phyloP scores from a whole-genome alignment of 805 yeast genomes.

The Scheffersomyces ergatensis region DNA sequence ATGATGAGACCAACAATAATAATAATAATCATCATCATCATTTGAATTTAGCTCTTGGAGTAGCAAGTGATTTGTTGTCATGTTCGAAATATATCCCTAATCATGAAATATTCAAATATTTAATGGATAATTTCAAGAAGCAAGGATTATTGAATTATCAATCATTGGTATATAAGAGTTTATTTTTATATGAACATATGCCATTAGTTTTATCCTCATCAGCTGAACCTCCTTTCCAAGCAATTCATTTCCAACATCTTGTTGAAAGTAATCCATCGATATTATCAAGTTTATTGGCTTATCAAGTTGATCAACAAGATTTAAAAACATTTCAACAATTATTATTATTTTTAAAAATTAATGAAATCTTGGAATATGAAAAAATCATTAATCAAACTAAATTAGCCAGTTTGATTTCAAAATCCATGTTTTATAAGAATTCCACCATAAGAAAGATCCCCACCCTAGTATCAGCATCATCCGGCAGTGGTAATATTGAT shows the following conservation, averaged over 20 bases:
- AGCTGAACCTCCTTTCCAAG: constrained; percentile 7
- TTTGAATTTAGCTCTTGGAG: constrained; percentile 8
- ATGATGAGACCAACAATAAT: constrained; percentile 1
- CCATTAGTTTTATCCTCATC: constrained; percentile 19
- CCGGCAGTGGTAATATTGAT: background rate
- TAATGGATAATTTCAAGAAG: constrained; percentile 23
- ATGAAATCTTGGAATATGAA: constrained; percentile 21
- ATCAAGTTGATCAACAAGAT: constrained; percentile 19
- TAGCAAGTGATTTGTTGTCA: constrained; percentile 8
- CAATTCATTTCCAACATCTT: constrained; percentile 19
- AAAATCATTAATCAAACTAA: constrained; percentile 20
- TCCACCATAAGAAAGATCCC: constrained; percentile 6
- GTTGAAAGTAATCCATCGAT: constrained; percentile 29
- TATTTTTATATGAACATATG: constrained; percentile 19
- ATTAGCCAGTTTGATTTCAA: constrained; percentile 9
- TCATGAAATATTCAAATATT: constrained; percentile 17
- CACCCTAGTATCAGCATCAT: constrained; percentile 2
- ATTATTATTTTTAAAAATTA: constrained; percentile 23
- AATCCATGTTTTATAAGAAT: constrained; percentile 4
- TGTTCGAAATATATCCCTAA: constrained; percentile 19
- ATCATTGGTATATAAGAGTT: constrained; percentile 22
- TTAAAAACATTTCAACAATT: constrained; percentile 17
- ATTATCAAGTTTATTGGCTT: constrained; percentile 22
- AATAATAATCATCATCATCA: constrained; percentile 5
- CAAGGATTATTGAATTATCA: constrained; percentile 21